phyloP scores from a whole-genome alignment of 352 stramenopile genomes.

The Globisporangium yorkense region DNA sequence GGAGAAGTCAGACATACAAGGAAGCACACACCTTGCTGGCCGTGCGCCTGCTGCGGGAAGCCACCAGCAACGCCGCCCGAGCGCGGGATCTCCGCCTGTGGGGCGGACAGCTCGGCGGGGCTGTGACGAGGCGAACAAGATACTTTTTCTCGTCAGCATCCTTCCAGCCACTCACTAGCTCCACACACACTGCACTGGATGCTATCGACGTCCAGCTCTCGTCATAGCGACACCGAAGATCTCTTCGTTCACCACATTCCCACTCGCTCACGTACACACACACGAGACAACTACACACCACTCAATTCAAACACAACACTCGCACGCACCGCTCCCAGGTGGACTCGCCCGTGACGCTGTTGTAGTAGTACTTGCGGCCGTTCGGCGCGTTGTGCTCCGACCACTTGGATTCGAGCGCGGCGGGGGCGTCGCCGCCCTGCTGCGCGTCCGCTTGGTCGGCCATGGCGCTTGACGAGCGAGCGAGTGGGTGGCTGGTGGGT shows the following conservation, averaged over 20 bases:
- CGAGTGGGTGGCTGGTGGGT: neutral
- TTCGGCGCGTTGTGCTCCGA: slow-evolving; percentile 89
- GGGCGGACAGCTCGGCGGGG: slow-evolving; percentile 41
- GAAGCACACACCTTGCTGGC: slow-evolving; percentile 29
- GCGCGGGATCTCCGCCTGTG: slow-evolving; percentile 33
- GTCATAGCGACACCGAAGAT: neutral
- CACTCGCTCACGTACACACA: slow-evolving; percentile 4
- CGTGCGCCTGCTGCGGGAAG: slow-evolving; percentile 33
- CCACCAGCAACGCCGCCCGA: slow-evolving; percentile 16
- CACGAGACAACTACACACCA: neutral
- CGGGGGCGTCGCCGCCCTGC: slow-evolving; percentile 25
- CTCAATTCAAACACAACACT: neutral
- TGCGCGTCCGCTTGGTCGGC: slow-evolving; percentile 62
- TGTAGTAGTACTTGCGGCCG: slow-evolving; percentile 92
- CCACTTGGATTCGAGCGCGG: slow-evolving; percentile 53
- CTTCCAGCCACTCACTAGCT: no score
- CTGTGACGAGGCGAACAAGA: slow-evolving; percentile 14
- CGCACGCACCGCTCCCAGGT: slow-evolving; percentile 79
- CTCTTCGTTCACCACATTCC: neutral
- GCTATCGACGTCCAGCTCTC: neutral
- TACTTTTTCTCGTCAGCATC: neutral
- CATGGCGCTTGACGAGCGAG: slow-evolving; percentile 23
- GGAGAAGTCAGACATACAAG: neutral
- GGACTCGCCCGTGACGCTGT: slow-evolving; percentile 84
- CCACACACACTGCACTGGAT: neutral